Evolutionary conservation across 1,139 yeast species (phyloP).

Genomic region (Yamadazyma buinensis): DNA sequence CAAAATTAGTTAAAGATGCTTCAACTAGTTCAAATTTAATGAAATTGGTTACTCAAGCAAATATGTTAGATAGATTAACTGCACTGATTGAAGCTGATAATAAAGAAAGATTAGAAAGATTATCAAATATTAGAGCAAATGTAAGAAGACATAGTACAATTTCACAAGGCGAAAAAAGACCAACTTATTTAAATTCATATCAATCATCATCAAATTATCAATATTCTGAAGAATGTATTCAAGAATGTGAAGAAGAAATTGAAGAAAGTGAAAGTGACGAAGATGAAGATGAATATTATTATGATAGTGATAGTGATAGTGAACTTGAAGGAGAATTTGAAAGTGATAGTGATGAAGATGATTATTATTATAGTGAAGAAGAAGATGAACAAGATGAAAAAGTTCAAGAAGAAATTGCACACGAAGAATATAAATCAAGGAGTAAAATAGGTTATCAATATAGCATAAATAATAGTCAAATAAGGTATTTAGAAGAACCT

Average conservation of each 20-base stretch:
- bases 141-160: too few species aligned
- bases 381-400: background rate
- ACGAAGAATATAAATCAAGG: too few species aligned
- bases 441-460: too few species aligned
- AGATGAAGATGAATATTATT: background rate
- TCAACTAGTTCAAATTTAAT: conserved; percentile 55
- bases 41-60: conserved; percentile 69
- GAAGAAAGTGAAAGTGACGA: background rate
- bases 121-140: background rate
- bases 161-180: too few species aligned
- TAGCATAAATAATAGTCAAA: too few species aligned
- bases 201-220: background rate
- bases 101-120: background rate
- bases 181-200: too few species aligned
- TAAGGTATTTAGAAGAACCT: too few species aligned
- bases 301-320: conserved; percentile 2
- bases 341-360: conserved; percentile 1
- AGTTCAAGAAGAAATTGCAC: conserved; percentile 1
- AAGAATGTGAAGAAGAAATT: background rate
- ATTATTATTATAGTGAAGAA: background rate
- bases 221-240: background rate
- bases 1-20: conserved; percentile 66
- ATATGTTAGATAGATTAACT: conserved; percentile 66
- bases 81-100: conserved; percentile 32
- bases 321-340: background rate